A percentile compares a stretch with the other conserved stretches of the same genome.
These are phyloP conservation scores for Lentithecium fluviatile DNA, from an alignment of 495 filamentous ascomycete species.

Conservation along the genomic window DNA sequence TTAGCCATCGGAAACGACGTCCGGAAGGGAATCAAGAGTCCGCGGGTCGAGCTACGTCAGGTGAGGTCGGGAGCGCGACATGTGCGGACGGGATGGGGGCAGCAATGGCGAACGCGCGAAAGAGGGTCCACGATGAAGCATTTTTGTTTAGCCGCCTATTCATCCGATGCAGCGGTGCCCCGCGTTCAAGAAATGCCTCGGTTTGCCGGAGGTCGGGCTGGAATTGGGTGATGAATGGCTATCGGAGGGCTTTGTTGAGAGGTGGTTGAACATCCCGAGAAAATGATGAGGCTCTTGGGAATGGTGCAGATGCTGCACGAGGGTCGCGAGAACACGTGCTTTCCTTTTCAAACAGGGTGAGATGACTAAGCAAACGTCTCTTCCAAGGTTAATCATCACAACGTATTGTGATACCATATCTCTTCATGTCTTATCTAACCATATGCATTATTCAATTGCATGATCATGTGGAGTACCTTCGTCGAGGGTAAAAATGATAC, in stretches of 20 bases:
- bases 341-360: not conserved
- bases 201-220: conserved; percentile 22
- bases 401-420: no score
- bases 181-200: conserved; percentile 15
- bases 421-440: no score
- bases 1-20: conserved; percentile 28
- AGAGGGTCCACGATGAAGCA: not conserved
- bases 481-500: no score
- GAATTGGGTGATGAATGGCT: not conserved
- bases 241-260: not conserved
- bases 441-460: no score
- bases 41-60: conserved; percentile 1
- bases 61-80: conserved; percentile 5
- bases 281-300: not conserved
- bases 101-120: not conserved
- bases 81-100: not conserved
- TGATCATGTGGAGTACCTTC: no score
- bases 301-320: not conserved
- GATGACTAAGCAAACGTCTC: not conserved
- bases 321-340: not conserved
- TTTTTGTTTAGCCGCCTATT: conserved; percentile 28
- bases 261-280: not conserved
- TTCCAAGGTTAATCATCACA: no score
- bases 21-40: conserved; percentile 4
- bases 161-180: conserved; percentile 25